Evolutionary conservation across 75 land plant genomes (phyloP), one percentile per base, ranked within the genome.

Genomic region (Adiantum capillusveneris): DNA sequence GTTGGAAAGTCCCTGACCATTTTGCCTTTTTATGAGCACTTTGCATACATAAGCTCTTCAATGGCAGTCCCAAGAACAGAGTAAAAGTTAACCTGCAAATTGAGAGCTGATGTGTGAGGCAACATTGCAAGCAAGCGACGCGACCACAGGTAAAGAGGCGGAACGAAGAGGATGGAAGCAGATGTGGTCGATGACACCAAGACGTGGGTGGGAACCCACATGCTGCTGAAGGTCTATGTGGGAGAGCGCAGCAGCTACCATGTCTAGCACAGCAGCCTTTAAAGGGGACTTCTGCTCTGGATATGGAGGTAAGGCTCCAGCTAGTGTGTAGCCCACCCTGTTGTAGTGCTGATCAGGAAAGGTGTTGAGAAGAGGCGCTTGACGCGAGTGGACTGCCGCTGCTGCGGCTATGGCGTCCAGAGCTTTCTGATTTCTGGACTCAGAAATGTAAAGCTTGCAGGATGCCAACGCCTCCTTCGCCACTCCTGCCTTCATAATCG

Each of bases 181-280:
- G 25, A 91, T 72, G 58, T 91, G 82, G 62, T 91, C 97, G 0
- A 87, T 88, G 19, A 81, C 93, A 19, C 97, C 97, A 9, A 91
- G 66, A 9, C 97, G 70, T 1, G 97, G 97, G 65, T 91, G 97
- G 7, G 85, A 57, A 0, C 97, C 97, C 6, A 63, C 69, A 61
- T 90, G 92, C 42, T 31, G 25, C 61, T 75, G 64, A 9, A 89
- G 83, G 60, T 89, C 67, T 17, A 89, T 69, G 51, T 39, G 53
- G 30, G 39, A 51, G 25, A 73, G 62, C 16, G 95, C 95, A 6
- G 87, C 68, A 34, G 61, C 66, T 42, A 71, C 82, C 77, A 83
- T 79, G 5, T 64, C 64, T 21, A 69, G 18, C 29, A 81, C 63
- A 11, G 82, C 49, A 12, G 63, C 53, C 20, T 59, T 77, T 30